phyloP scores from a whole-genome alignment of 495 filamentous ascomycete species.

The Melanomma pulvis-pyrius region DNA sequence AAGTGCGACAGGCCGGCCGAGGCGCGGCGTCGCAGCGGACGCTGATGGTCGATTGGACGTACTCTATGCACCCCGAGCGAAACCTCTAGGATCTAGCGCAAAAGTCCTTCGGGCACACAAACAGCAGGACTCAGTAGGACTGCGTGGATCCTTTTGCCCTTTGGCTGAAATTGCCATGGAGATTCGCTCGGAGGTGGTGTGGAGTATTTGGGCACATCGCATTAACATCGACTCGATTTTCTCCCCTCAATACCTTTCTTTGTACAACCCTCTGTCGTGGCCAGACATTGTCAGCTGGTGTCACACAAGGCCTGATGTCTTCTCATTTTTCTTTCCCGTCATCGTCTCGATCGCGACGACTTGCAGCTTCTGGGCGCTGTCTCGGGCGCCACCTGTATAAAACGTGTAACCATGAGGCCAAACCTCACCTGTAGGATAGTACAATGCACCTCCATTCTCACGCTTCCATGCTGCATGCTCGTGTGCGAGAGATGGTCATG shows the following conservation, averaged over 20 bases:
- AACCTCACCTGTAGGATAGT: conserved; percentile 6
- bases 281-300: too few relatives aligned
- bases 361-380: not conserved
- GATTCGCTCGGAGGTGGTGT: too few relatives aligned
- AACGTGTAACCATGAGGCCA: conserved; percentile 8
- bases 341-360: not conserved
- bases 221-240: not conserved
- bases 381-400: conserved; percentile 19
- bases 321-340: too few relatives aligned
- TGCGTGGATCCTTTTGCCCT: too few relatives aligned
- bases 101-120: too few relatives aligned
- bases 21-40: not conserved
- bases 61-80: too few relatives aligned
- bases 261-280: too few relatives aligned
- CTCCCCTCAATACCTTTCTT: not conserved
- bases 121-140: too few relatives aligned
- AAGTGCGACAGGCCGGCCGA: not conserved
- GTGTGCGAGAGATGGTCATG: conserved; percentile 12
- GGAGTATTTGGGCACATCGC: not conserved
- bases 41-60: not conserved
- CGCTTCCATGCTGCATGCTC: not conserved
- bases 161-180: too few relatives aligned
- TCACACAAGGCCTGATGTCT: too few relatives aligned
- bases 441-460: conserved; percentile 4
- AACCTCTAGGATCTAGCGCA: too few relatives aligned